A percentile compares a stretch with the other conserved stretches of the same genome.
These are phyloP conservation scores for Paecilomyces variotii DNA, from an alignment of 2,329 filamentous ascomycete species.

Conservation along the genomic window DNA sequence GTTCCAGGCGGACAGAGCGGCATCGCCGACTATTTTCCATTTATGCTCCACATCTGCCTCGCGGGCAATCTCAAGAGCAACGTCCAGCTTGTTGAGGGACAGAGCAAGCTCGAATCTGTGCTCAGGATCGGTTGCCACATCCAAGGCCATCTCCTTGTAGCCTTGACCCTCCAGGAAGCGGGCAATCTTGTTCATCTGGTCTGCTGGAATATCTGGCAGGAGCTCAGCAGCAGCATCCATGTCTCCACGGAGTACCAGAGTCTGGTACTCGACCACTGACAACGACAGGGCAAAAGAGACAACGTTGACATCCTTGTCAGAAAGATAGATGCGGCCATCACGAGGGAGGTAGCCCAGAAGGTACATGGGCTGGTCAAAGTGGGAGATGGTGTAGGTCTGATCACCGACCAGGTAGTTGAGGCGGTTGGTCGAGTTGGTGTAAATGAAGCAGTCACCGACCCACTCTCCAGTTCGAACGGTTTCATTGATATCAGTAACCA, in stretches of 20 bases:
- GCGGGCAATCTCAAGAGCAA: conserved; percentile 75
- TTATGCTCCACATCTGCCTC: conserved; percentile 87
- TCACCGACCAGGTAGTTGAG: conserved; percentile 97
- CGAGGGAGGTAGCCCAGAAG: conserved; percentile 89
- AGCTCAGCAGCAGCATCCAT: conserved; percentile 85
- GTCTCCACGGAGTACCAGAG: conserved; percentile 84
- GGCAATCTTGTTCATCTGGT: conserved; percentile 96
- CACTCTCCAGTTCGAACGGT: conserved; percentile 89
- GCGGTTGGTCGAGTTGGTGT: conserved; percentile 93
- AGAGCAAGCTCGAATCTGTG: conserved; percentile 94
- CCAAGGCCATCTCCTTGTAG: conserved; percentile 88
- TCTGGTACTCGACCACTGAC: conserved; percentile 93
- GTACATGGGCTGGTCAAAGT: conserved; percentile 95
- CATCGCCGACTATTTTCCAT: conserved; percentile 96
- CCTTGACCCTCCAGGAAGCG: conserved; percentile 96
- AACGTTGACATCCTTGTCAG: conserved; percentile 89
- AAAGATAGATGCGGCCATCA: conserved; percentile 89
- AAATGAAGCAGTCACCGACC: conserved; percentile 98
- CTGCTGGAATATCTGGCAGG: conserved; percentile 72
- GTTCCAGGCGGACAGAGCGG: conserved; percentile 80
- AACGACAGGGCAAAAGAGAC: conserved; percentile 87
- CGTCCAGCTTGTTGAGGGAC: conserved; percentile 70
- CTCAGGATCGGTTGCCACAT: conserved; percentile 89
- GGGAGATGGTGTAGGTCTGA: conserved; percentile 93
- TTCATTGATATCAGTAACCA: conserved; percentile 92